These are phyloP conservation scores for Calonectria hongkongensis DNA, from an alignment of 2,329 filamentous ascomycete species.

Conservation along the genomic window DNA sequence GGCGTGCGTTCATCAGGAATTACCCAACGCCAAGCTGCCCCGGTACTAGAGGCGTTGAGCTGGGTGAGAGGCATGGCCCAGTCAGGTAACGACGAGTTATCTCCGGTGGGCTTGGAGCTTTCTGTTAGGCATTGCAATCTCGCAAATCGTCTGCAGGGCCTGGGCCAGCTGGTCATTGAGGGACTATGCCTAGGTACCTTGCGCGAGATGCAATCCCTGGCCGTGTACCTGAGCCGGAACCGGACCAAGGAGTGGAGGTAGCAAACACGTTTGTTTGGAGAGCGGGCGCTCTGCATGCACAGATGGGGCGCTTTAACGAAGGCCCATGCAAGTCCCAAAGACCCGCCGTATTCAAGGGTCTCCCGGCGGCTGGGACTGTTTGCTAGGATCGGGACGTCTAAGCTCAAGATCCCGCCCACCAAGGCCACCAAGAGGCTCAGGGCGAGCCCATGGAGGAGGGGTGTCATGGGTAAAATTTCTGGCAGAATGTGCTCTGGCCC, in stretches of 20 bases:
- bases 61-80: conserved; percentile 46
- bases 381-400: conserved; percentile 33
- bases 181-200: conserved; percentile 39
- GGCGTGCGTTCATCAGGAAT: conserved; percentile 52
- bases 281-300: conserved; percentile 54
- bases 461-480: conserved; percentile 38
- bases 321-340: conserved; percentile 47
- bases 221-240: conserved; percentile 53
- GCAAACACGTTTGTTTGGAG: conserved; percentile 49
- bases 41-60: conserved; percentile 46
- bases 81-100: conserved; percentile 56
- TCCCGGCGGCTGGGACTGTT: conserved; percentile 44
- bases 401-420: conserved; percentile 29
- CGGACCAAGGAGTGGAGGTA: conserved; percentile 48
- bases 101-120: conserved; percentile 48
- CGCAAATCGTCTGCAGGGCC: conserved; percentile 51
- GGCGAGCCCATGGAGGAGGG: conserved; percentile 44
- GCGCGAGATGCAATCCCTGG: conserved; percentile 43
- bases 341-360: conserved; percentile 48
- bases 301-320: conserved; percentile 51
- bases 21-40: conserved; percentile 52
- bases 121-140: conserved; percentile 52
- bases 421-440: conserved; percentile 30
- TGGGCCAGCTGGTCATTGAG: conserved; percentile 44
- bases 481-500: conserved; percentile 1